Conservation (phyloP, 2,329 filamentous ascomycete genomes). For the Claviceps maximensis region DNA sequence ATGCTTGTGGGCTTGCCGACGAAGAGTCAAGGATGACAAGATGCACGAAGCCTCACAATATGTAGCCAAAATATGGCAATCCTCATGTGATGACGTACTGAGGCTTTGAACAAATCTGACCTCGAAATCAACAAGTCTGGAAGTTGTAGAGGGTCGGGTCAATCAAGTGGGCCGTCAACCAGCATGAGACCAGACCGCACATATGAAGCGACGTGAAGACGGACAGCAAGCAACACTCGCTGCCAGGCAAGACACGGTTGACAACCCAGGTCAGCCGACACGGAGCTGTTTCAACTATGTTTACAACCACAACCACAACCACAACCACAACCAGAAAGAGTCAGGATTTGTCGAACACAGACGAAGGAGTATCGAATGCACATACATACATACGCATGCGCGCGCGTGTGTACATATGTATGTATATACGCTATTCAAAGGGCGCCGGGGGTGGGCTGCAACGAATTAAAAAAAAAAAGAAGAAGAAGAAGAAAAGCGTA, state of each 20-base stretch:
- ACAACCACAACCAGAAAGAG: too few relatives aligned
- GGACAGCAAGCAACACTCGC: not conserved
- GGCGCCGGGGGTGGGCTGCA: not conserved
- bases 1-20: not conserved
- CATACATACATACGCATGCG: too few relatives aligned
- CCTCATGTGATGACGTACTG: not conserved
- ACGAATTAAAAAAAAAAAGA: not conserved
- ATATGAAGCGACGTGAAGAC: not conserved
- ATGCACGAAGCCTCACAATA: not conserved
- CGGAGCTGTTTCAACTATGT: not conserved
- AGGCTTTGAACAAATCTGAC: not conserved
- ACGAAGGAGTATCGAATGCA: not conserved
- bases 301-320: too few relatives aligned
- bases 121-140: slow-evolving; percentile 1
- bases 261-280: not conserved
- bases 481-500: not conserved
- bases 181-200: too few relatives aligned
- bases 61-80: not conserved
- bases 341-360: not conserved
- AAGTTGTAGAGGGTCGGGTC: not conserved
- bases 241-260: not conserved
- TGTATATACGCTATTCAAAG: not conserved
- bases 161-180: not conserved
- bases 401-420: too few relatives aligned
- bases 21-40: not conserved